Evolutionary conservation across 805 yeast species (phyloP).

Genomic region (Saccharomycopsis amapae): DNA sequence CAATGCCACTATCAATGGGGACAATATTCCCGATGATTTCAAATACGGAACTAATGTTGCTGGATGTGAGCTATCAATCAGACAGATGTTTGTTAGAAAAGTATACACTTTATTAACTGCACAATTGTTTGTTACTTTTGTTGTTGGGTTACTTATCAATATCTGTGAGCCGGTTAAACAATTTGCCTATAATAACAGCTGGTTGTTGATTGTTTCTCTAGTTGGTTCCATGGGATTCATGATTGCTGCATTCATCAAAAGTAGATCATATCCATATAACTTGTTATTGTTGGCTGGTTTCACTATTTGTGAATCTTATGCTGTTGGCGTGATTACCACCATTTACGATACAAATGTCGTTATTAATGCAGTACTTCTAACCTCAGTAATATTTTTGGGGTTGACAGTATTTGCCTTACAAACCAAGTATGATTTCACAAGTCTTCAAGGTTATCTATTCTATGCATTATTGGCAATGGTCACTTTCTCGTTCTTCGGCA

Average conservation of each 20-base stretch:
- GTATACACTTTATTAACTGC: constrained; percentile 65
- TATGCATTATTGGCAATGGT: constrained; percentile 60
- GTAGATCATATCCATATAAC: constrained; percentile 64
- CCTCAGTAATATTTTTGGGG: constrained; percentile 66
- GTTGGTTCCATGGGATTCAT: constrained; percentile 57
- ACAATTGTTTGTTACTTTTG: constrained; percentile 58
- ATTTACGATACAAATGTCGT: constrained; percentile 56
- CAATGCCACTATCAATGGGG: constrained; percentile 9
- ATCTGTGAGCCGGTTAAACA: constrained; percentile 36
- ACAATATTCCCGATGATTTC: constrained; percentile 62
- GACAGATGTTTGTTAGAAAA: constrained; percentile 70
- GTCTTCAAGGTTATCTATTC: constrained; percentile 54
- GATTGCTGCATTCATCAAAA: constrained; percentile 55
- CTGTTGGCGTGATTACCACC: constrained; percentile 60
- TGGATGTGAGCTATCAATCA: constrained; percentile 65
- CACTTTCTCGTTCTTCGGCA: constrained; percentile 61
- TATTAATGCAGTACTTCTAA: constrained; percentile 62
- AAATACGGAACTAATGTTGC: constrained; percentile 73
- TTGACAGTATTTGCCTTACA: constrained; percentile 72
- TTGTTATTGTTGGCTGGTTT: constrained; percentile 53
- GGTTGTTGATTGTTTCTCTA: constrained; percentile 51
- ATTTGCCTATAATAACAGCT: constrained; percentile 53
- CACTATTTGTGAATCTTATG: constrained; percentile 69
- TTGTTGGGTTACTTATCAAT: constrained; percentile 46
- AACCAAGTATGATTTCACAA: constrained; percentile 64